Evolutionary conservation across 176 grass and related monocot genomes (phyloP), one percentile per base, ranked within the genome.

Genomic region (Carex myosuroides): DNA sequence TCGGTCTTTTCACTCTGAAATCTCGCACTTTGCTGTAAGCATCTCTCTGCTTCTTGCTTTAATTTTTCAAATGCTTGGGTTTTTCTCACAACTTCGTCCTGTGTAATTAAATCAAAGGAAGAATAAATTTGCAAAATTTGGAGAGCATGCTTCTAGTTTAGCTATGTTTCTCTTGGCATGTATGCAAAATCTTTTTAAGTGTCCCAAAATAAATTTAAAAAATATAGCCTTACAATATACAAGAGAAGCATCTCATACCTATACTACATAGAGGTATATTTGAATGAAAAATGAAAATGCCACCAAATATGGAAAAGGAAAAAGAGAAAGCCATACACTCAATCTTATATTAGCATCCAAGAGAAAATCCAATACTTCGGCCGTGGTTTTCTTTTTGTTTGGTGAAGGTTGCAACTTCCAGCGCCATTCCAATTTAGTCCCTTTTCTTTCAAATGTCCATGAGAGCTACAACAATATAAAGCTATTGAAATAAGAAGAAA

Each of bases 321-420:
- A 39, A 2, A 83, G 57, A 76, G 32, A 58, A 32, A 24, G 66
- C 57, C 86, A 74, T 93, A 99, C 96, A 84, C 96, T 99, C 80
- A 99, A 85, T 64, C 85, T 91, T 84, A 99, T 95, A 86, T 99
- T 99, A 84, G 96, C 88, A 81, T 95, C 91, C 91, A 95, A 93
- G 57, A 93, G 92, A 84, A 99, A 99, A 90, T 93, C 88, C 80
- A 99, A 87, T 32, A 93, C 88, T 85, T 86, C 88, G 86, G 81
- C 85, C 12, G 88, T 90, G 64, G 89, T 95, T 85, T 90, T 82
- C 75, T 90, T 89, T 1, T 86, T 86, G 55, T 92, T 74, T 11
- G 86, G 83, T 85, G 96, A 84, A 59, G 87, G 91, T 83, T 93
- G 92, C 73, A 94, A 81, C 85, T 95, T 98, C 93, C 96, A 98